phyloP scores from a whole-genome alignment of 2,329 filamentous ascomycete species.

The Colletotrichum scovillei region DNA sequence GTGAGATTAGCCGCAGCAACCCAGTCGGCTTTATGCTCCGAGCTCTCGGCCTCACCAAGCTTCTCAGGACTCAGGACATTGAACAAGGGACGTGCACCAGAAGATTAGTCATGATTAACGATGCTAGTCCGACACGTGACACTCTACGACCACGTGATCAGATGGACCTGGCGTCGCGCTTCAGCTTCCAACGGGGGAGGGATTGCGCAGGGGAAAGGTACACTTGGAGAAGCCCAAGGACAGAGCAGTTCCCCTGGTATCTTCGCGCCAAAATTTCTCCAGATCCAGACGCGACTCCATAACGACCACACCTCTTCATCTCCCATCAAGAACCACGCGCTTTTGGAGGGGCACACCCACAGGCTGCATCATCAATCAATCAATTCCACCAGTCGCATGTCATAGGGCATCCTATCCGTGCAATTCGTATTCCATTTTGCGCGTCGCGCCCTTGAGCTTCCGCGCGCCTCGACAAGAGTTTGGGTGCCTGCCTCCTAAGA shows the following conservation, averaged over 20 bases:
- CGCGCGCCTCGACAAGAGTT: slow-evolving; percentile 7
- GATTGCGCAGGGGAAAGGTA: background rate
- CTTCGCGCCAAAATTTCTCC: slow-evolving; percentile 54
- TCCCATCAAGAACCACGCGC: slow-evolving; percentile 29
- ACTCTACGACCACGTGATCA: background rate
- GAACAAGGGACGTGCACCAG: no score
- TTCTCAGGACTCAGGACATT: no score
- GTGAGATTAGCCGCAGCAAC: background rate
- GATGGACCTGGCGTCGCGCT: background rate
- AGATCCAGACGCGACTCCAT: slow-evolving; percentile 42
- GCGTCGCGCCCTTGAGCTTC: slow-evolving; percentile 28
- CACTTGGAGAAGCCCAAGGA: background rate
- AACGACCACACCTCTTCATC: slow-evolving; percentile 26
- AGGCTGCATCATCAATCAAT: slow-evolving; percentile 25
- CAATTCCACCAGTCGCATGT: slow-evolving; percentile 21
- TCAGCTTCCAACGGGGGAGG: background rate
- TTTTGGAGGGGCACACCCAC: slow-evolving; percentile 16
- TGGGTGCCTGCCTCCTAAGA: slow-evolving; percentile 36
- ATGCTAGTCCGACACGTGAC: background rate
- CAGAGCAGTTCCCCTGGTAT: slow-evolving; percentile 12
- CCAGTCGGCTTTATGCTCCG: slow-evolving; percentile 1
- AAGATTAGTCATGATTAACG: no score
- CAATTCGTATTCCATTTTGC: slow-evolving; percentile 21
- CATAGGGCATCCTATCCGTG: background rate
- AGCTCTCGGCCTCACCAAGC: background rate